These are phyloP conservation scores for Kurtzmaniella fragi DNA, from an alignment of 805 yeast genomes.

Conservation along the genomic window DNA sequence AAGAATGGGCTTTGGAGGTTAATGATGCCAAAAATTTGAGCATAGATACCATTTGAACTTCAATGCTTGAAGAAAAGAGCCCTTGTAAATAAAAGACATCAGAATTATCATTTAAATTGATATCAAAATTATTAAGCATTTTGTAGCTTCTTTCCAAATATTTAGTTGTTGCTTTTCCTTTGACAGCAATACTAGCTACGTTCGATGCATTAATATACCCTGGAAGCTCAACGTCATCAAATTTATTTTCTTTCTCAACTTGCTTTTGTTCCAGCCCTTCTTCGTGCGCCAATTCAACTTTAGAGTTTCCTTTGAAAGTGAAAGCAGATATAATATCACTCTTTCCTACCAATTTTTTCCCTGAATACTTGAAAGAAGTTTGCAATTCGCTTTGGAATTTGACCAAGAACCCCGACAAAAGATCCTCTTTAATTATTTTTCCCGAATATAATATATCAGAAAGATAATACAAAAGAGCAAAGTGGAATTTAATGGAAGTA, in stretches of 20 bases:
- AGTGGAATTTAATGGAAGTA: constrained; percentile 26
- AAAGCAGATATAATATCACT: constrained; percentile 10
- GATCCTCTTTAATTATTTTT: not conserved
- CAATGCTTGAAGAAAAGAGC: constrained; percentile 6
- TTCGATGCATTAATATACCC: constrained; percentile 29
- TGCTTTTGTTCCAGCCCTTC: not conserved
- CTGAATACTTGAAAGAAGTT: constrained; percentile 8
- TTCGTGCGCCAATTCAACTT: not conserved
- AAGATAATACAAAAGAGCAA: constrained; percentile 15
- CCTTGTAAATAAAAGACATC: too few relatives aligned
- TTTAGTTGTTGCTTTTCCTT: not conserved
- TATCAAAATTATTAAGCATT: too few relatives aligned
- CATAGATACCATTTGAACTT: not conserved
- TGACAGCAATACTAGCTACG: constrained; percentile 12
- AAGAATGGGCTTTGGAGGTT: not conserved
- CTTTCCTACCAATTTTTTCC: constrained; percentile 3
- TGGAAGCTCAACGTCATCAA: constrained; percentile 34
- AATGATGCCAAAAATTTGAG: too few relatives aligned
- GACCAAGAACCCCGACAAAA: constrained; percentile 5
- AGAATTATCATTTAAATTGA: too few relatives aligned
- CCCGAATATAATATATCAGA: constrained; percentile 5
- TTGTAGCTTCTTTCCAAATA: not conserved
- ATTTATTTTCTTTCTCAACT: constrained; percentile 12
- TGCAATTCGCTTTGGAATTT: constrained; percentile 12
- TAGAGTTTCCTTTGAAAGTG: constrained; percentile 2